phyloP scores from a whole-genome alignment of 345 rosid genomes.

The Iberis pinnata region DNA sequence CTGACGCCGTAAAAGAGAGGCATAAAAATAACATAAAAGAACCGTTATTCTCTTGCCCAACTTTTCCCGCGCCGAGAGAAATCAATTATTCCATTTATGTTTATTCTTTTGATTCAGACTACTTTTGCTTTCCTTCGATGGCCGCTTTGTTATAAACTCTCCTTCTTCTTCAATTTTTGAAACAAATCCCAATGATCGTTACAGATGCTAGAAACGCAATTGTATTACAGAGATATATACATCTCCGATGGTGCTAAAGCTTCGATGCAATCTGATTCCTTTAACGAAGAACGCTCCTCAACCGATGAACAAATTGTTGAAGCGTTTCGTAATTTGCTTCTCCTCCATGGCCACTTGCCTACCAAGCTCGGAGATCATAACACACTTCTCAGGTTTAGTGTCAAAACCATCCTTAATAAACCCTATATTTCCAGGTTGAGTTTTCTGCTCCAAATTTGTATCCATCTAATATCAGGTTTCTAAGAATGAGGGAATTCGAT shows the following conservation, averaged over 20 bases:
- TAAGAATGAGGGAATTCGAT: conserved; percentile 23
- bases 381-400: conserved; percentile 13
- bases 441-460: background rate
- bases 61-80: no score
- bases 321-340: conserved; percentile 27
- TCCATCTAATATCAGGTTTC: conserved; percentile 11
- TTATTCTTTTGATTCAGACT: no score
- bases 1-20: no score
- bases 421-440: background rate
- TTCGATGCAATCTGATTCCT: background rate
- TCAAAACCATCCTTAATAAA: background rate
- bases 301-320: conserved; percentile 12
- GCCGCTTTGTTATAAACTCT: no score
- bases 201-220: no score
- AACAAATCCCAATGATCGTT: no score
- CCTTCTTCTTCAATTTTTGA: no score
- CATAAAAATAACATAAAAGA: no score
- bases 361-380: background rate
- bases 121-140: no score
- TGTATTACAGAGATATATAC: conserved; percentile 8
- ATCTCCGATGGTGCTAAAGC: conserved; percentile 3
- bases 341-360: conserved; percentile 23
- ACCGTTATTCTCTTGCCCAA: no score
- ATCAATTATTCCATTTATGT: no score
- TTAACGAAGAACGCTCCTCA: background rate